These are phyloP conservation scores for Claviceps sp. DNA, from an alignment of 2,329 filamentous ascomycete species.

Conservation along the genomic window DNA sequence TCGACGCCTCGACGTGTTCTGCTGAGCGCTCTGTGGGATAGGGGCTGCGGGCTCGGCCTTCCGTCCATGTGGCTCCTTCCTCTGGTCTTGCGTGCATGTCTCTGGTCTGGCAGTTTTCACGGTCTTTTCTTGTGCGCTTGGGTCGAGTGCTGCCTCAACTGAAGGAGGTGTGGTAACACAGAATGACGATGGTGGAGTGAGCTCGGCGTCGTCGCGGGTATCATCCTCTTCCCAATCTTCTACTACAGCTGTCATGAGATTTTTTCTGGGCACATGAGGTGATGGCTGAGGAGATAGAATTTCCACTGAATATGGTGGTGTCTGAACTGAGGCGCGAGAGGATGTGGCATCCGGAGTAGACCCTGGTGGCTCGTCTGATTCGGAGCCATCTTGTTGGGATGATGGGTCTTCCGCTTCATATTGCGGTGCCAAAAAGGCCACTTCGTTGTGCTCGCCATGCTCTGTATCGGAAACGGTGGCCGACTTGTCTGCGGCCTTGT, in stretches of 20 bases:
- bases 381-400: background rate
- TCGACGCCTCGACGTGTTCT: conserved; percentile 5
- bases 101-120: background rate
- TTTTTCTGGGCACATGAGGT: background rate
- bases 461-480: background rate
- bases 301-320: background rate
- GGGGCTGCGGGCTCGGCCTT: conserved; percentile 4
- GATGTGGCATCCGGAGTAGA: background rate
- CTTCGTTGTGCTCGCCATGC: conserved; percentile 1
- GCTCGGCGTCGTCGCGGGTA: background rate
- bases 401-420: background rate
- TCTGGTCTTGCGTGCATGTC: background rate
- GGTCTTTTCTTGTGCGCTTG: background rate
- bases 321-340: background rate
- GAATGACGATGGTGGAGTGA: conserved; percentile 3
- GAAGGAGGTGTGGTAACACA: conserved; percentile 2
- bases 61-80: background rate
- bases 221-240: conserved; percentile 7
- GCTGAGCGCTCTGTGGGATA: conserved; percentile 1
- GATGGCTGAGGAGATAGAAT: conserved; percentile 2
- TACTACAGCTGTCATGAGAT: conserved; percentile 3
- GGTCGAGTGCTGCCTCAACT: background rate
- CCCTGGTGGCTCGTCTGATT: background rate
- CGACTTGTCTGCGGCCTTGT: background rate
- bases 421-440: background rate